Conservation (phyloP, 192 early-diverging fungal species). For the Backusella luteola region DNA sequence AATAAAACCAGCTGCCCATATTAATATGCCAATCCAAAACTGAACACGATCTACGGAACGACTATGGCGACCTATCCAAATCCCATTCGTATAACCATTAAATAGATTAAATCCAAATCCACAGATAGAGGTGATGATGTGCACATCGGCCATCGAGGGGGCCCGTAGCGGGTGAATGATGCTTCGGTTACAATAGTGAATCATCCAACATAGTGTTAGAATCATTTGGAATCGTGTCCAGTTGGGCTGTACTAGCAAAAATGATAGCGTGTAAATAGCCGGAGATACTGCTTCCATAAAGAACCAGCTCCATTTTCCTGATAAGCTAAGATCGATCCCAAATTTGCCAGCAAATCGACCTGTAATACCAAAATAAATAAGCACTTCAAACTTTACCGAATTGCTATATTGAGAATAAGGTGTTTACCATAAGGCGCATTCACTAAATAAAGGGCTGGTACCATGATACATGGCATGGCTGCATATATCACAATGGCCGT, state of each 20-base stretch:
- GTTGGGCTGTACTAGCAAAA: neutral
- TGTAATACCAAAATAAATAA: neutral
- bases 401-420: neutral
- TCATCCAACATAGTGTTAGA: slow-evolving; percentile 23
- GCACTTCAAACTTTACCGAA: neutral
- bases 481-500: slow-evolving; percentile 12
- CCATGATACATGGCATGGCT: slow-evolving; percentile 12
- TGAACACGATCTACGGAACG: neutral
- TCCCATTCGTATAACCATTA: slow-evolving; percentile 39
- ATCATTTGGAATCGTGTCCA: slow-evolving; percentile 27
- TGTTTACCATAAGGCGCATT: slow-evolving; percentile 35
- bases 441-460: slow-evolving; percentile 8
- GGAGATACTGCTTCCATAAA: slow-evolving; percentile 40
- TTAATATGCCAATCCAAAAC: slow-evolving; percentile 11
- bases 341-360: slow-evolving; percentile 19
- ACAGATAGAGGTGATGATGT: slow-evolving; percentile 13
- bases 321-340: slow-evolving; percentile 12
- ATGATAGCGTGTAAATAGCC: slow-evolving; percentile 7
- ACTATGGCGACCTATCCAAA: slow-evolving; percentile 29
- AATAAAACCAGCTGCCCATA: slow-evolving; percentile 29
- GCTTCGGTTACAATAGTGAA: slow-evolving; percentile 38
- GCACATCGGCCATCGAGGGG: slow-evolving; percentile 30
- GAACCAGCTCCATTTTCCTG: slow-evolving; percentile 36
- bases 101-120: slow-evolving; percentile 29
- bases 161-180: slow-evolving; percentile 30